phyloP scores from a whole-genome alignment of 1,139 yeast genomes.

The Blastobotrys buckinghamii region DNA sequence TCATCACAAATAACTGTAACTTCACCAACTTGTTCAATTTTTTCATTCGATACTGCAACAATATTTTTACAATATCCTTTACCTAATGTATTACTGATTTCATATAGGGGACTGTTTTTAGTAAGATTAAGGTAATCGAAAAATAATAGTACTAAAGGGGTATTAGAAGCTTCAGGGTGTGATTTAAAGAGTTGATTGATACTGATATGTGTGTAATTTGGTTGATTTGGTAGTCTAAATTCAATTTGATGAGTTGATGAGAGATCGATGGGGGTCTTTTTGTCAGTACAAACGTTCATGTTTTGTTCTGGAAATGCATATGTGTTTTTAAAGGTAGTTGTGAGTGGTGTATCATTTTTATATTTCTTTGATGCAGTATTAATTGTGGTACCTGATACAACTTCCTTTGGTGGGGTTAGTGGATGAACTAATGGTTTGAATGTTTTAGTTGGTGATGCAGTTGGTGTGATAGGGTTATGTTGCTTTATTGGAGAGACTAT shows the following conservation, averaged over 20 bases:
- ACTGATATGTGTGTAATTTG: neutral
- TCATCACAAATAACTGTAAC: conserved; percentile 8
- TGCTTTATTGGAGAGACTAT: no score
- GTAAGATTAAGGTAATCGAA: conserved; percentile 2
- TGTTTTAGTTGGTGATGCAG: neutral
- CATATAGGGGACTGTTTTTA: neutral
- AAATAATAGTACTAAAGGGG: conserved; percentile 10
- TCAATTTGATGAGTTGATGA: conserved; percentile 4
- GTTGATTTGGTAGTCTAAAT: neutral
- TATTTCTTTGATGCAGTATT: no score
- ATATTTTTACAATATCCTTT: conserved; percentile 6
- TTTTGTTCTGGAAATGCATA: neutral
- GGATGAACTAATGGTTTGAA: neutral
- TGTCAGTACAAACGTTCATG: conserved; percentile 11
- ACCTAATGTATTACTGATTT: conserved; percentile 1
- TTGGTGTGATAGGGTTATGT: neutral
- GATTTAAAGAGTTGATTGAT: conserved; percentile 2
- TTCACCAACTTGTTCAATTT: neutral
- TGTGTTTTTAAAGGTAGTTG: neutral
- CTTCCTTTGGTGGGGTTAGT: no score
- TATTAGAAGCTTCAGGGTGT: neutral
- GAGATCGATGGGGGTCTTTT: neutral
- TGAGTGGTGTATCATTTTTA: no score
- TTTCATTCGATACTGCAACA: conserved; percentile 9
- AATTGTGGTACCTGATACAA: no score